These are phyloP conservation scores for Potentilla sterilis DNA, from an alignment of 306 rosid species.

Conservation along the genomic window DNA sequence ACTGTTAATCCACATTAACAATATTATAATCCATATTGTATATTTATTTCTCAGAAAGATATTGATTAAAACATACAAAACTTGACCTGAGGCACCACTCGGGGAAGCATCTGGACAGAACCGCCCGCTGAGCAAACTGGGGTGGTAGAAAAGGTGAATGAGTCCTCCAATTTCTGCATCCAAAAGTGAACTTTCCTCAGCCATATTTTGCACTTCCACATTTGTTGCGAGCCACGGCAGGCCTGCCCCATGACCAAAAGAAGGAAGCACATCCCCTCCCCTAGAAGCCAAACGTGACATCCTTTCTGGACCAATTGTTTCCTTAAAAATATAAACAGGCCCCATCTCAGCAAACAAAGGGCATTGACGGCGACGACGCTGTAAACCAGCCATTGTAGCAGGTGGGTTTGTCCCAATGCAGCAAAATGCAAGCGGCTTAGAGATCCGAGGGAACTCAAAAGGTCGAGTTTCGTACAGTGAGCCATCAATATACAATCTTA, in stretches of 20 bases:
- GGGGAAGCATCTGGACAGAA: constrained; percentile 99
- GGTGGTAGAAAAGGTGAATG: constrained; percentile 93
- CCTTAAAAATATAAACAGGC: constrained; percentile 91
- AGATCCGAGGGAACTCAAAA: constrained; percentile 89
- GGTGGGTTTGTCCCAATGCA: constrained; percentile 99
- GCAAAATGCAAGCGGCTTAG: constrained; percentile 94
- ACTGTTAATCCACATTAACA: constrained; percentile 1
- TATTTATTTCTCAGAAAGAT: neutral
- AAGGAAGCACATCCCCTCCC: constrained; percentile 91
- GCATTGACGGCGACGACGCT: constrained; percentile 97
- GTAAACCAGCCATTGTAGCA: constrained; percentile 99
- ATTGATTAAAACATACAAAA: constrained; percentile 26
- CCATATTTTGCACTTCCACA: constrained; percentile 56
- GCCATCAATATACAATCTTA: constrained; percentile 85
- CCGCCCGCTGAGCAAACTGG: constrained; percentile 84
- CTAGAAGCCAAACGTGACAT: constrained; percentile 86
- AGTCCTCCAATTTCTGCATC: constrained; percentile 91
- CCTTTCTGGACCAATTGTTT: constrained; percentile 85
- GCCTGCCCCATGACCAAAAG: constrained; percentile 93
- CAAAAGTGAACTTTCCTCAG: constrained; percentile 77
- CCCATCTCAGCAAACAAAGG: constrained; percentile 99
- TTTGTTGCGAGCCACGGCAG: constrained; percentile 86
- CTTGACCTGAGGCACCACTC: constrained; percentile 82
- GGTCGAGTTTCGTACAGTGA: constrained; percentile 86
- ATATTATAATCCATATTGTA: neutral